Percentiles rank a stretch among this genome's conserved stretches.
These are phyloP conservation scores for Rubia tinctorum DNA, from an alignment of 305 asterid genomes.

Conservation along the genomic window DNA sequence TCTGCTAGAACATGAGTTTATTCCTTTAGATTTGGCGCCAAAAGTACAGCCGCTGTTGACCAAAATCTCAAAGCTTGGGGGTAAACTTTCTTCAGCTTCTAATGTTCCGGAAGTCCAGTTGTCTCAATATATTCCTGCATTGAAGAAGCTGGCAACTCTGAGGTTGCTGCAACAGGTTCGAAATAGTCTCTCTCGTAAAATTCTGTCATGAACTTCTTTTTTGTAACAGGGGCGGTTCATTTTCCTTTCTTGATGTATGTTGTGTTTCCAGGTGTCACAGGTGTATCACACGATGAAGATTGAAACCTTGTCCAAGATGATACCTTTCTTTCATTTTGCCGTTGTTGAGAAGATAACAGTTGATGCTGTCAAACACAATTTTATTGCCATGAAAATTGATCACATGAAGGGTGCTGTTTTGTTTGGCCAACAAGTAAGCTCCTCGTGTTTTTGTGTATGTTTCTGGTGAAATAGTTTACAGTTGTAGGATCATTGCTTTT, in stretches of 20 bases:
- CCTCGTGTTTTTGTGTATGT: not conserved
- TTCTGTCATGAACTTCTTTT: not conserved
- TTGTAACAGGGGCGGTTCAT: not conserved
- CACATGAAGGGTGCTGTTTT: constrained; percentile 45
- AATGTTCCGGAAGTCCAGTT: constrained; percentile 81
- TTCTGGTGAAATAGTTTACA: not conserved
- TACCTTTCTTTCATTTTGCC: constrained; percentile 56
- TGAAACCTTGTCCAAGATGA: constrained; percentile 55
- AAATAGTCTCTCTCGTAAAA: not conserved
- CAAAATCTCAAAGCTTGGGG: constrained; percentile 85
- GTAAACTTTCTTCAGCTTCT: constrained; percentile 78
- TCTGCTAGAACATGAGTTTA: constrained; percentile 68
- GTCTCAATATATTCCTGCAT: constrained; percentile 65
- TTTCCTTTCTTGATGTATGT: constrained; percentile 11
- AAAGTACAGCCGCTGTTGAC: constrained; percentile 65
- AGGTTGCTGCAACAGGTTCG: constrained; percentile 84
- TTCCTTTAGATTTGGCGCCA: constrained; percentile 64
- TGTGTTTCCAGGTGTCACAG: constrained; percentile 57
- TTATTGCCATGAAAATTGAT: constrained; percentile 42
- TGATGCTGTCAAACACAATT: constrained; percentile 42
- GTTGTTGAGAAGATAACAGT: constrained; percentile 44
- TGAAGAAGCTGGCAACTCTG: constrained; percentile 82
- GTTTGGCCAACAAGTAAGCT: constrained; percentile 41
- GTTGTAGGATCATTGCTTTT: not conserved
- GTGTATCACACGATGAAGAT: constrained; percentile 79